Evolutionary conservation across 1,284 basidiomycete species (phyloP).

Genomic region (Ustilago crameri): DNA sequence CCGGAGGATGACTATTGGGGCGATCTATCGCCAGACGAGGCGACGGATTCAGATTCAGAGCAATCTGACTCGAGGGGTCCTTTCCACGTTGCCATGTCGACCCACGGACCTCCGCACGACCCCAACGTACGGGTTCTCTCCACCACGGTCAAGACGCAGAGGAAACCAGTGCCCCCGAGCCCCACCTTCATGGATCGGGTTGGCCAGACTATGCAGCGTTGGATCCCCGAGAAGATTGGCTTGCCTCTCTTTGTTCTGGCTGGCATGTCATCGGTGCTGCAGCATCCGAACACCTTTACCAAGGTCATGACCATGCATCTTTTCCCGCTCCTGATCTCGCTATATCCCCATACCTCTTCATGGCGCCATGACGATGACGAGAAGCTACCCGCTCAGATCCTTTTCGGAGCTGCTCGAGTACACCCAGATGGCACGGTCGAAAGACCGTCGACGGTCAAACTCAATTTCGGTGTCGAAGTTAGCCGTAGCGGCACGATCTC

Average conservation of each 20-base stretch:
- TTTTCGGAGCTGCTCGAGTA: too few species aligned
- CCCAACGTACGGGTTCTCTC: slow-evolving; percentile 1
- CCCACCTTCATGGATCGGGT: slow-evolving; percentile 26
- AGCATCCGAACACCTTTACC: slow-evolving; percentile 72
- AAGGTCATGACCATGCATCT: slow-evolving; percentile 77
- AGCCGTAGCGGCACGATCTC: too few species aligned
- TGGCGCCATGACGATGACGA: neutral
- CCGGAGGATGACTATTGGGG: neutral
- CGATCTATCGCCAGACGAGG: neutral
- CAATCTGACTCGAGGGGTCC: neutral
- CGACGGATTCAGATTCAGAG: neutral
- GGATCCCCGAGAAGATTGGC: slow-evolving; percentile 25
- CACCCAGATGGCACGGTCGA: neutral
- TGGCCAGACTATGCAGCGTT: slow-evolving; percentile 10
- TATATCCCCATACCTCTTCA: slow-evolving; percentile 52
- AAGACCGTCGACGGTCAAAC: neutral
- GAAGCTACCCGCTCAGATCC: neutral
- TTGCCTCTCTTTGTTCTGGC: slow-evolving; percentile 70
- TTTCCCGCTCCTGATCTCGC: slow-evolving; percentile 73
- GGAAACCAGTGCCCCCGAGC: slow-evolving; percentile 21
- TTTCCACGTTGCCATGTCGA: neutral
- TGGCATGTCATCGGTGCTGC: slow-evolving; percentile 72
- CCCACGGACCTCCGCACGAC: neutral
- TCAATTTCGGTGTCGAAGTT: neutral
- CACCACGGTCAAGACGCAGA: slow-evolving; percentile 17